phyloP scores from a whole-genome alignment of 768 basidiomycete species.

The Lentinula sp. region DNA sequence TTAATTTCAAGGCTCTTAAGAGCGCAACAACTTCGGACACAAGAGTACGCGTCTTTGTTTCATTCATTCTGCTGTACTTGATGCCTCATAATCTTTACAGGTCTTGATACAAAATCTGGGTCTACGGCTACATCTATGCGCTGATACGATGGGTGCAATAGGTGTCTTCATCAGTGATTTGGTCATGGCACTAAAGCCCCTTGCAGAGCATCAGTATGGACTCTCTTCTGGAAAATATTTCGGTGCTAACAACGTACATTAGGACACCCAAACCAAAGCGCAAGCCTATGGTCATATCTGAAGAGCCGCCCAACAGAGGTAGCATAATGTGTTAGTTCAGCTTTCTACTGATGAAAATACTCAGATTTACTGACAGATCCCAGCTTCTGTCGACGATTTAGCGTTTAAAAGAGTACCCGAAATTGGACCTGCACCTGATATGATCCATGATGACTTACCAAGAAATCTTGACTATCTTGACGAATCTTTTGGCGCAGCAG shows the following conservation, averaged over 20 bases:
- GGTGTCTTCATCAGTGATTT: constrained; percentile 51
- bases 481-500: constrained; percentile 71
- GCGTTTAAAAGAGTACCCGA: constrained; percentile 76
- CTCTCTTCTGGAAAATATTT: neutral
- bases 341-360: neutral
- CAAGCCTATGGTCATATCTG: constrained; percentile 27
- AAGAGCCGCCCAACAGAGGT: constrained; percentile 7
- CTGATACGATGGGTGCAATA: constrained; percentile 65
- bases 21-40: constrained; percentile 22
- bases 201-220: constrained; percentile 22
- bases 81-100: constrained; percentile 25
- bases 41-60: constrained; percentile 1
- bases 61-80: neutral
- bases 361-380: neutral
- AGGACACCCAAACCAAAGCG: constrained; percentile 21
- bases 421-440: constrained; percentile 74
- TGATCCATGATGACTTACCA: constrained; percentile 89
- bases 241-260: neutral
- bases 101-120: constrained; percentile 46
- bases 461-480: constrained; percentile 86
- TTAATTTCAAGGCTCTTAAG: constrained; percentile 30
- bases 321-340: constrained; percentile 26
- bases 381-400: constrained; percentile 75
- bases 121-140: constrained; percentile 65
- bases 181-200: constrained; percentile 31